Conservation (phyloP, 768 basidiomycete species). For the Porpolomopsis calyptriformis region DNA sequence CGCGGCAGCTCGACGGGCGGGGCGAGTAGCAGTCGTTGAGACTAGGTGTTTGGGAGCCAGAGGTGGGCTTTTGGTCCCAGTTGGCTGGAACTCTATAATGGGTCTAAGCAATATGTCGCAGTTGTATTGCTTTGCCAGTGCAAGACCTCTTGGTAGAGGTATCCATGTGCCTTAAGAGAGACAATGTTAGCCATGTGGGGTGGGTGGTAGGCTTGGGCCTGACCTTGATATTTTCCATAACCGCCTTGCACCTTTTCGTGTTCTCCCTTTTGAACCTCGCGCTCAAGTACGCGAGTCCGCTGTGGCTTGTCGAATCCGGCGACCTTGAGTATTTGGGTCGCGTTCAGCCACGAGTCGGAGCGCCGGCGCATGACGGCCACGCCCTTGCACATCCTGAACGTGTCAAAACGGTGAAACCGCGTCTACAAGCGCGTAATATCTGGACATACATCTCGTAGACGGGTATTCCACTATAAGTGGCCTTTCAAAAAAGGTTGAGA, state of each 20-base stretch:
- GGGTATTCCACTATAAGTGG: constrained; percentile 87
- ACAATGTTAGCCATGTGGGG: constrained; percentile 6
- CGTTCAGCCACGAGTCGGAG: constrained; percentile 96
- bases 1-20: constrained; percentile 35
- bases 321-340: constrained; percentile 97
- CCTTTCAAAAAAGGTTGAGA: constrained; percentile 34
- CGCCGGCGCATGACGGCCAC: constrained; percentile 97
- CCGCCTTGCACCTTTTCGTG: constrained; percentile 99
- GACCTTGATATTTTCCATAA: constrained; percentile 99
- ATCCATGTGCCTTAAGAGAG: constrained; percentile 84
- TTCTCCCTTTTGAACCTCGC: constrained; percentile 96
- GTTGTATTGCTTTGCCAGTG: constrained; percentile 84
- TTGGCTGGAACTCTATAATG: constrained; percentile 86
- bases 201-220: constrained; percentile 16
- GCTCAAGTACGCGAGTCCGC: constrained; percentile 90
- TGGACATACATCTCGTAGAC: constrained; percentile 78
- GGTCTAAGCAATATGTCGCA: constrained; percentile 80
- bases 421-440: constrained; percentile 26
- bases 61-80: constrained; percentile 78
- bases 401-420: constrained; percentile 26
- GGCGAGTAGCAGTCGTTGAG: constrained; percentile 47
- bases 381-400: constrained; percentile 81
- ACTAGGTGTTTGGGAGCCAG: constrained; percentile 94
- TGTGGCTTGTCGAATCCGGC: constrained; percentile 99
- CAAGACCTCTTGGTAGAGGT: constrained; percentile 82